Conservation (phyloP, 192 early-diverging fungal genomes). For the Mortierella hygrophila region DNA sequence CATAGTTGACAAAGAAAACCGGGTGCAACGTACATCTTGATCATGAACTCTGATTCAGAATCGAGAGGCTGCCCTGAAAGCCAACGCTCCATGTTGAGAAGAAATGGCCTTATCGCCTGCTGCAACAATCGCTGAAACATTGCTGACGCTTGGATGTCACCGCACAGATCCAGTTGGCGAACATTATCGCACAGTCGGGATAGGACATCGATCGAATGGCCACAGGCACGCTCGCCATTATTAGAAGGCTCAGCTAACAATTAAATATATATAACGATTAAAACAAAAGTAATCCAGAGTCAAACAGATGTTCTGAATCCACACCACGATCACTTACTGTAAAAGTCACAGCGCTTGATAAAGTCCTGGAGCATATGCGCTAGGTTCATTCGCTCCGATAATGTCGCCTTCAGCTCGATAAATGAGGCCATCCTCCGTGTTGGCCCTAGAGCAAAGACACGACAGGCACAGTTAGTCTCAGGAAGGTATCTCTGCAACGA, state of each 20-base stretch:
- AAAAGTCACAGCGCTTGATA: constrained; percentile 21
- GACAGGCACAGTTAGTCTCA: not conserved
- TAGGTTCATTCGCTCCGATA: not conserved
- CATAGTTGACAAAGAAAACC: not conserved
- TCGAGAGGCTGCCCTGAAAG: constrained; percentile 30
- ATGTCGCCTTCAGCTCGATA: constrained; percentile 19
- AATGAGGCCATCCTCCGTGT: constrained; percentile 21
- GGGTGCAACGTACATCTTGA: constrained; percentile 25
- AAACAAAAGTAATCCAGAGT: not conserved
- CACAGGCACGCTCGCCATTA: constrained; percentile 3
- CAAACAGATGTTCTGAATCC: not conserved
- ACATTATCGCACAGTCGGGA: constrained; percentile 25
- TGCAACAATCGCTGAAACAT: constrained; percentile 28
- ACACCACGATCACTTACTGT: constrained; percentile 11
- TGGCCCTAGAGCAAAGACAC: not conserved
- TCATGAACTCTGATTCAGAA: constrained; percentile 36
- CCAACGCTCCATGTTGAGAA: constrained; percentile 43
- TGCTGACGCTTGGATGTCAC: constrained; percentile 1
- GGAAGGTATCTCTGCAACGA: not conserved
- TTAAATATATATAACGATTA: not conserved
- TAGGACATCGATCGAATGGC: constrained; percentile 15
- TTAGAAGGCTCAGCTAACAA: constrained; percentile 4
- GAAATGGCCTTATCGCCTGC: constrained; percentile 30
- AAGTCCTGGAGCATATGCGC: constrained; percentile 4
- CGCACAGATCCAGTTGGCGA: constrained; percentile 12